Evolutionary conservation across 1,139 yeast species (phyloP).

Genomic region (Meyerozyma guilliermondii): DNA sequence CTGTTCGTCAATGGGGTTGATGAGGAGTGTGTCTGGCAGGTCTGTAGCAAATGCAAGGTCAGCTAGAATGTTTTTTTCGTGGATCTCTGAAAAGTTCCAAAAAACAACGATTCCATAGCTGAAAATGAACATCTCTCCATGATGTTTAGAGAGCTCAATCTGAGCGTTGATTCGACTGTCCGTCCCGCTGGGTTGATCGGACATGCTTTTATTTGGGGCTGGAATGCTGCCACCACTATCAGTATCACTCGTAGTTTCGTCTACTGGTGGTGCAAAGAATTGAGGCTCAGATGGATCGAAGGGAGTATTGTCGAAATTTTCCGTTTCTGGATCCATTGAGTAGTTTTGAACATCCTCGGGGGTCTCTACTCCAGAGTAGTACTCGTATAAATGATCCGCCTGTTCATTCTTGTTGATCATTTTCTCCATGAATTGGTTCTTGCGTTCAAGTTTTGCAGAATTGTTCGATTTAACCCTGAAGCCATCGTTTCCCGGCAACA

Average conservation of each 20-base stretch:
- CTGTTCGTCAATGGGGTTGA: constrained; percentile 78
- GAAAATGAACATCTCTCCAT: constrained; percentile 85
- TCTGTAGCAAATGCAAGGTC: constrained; percentile 78
- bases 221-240: constrained; percentile 2
- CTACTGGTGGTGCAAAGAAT: constrained; percentile 41
- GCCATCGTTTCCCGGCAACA: constrained; percentile 84
- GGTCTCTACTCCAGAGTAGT: constrained; percentile 77
- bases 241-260: constrained; percentile 11
- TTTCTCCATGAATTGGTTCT: constrained; percentile 64
- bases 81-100: constrained; percentile 92
- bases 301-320: constrained; percentile 31
- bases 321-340: constrained; percentile 44
- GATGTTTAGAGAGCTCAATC: constrained; percentile 60
- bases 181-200: constrained; percentile 4
- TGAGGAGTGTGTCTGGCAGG: constrained; percentile 43
- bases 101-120: constrained; percentile 93
- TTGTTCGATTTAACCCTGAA: constrained; percentile 78
- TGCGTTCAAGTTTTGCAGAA: constrained; percentile 58
- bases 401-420: constrained; percentile 77
- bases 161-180: constrained; percentile 9
- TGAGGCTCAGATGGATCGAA: constrained; percentile 49
- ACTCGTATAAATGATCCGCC: constrained; percentile 86
- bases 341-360: constrained; percentile 60
- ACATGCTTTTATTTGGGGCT: constrained; percentile 1
- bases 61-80: constrained; percentile 89